Base-by-base conservation (phyloP, 73 alveolate genomes). In the Durusdinium trenchii region DNA sequence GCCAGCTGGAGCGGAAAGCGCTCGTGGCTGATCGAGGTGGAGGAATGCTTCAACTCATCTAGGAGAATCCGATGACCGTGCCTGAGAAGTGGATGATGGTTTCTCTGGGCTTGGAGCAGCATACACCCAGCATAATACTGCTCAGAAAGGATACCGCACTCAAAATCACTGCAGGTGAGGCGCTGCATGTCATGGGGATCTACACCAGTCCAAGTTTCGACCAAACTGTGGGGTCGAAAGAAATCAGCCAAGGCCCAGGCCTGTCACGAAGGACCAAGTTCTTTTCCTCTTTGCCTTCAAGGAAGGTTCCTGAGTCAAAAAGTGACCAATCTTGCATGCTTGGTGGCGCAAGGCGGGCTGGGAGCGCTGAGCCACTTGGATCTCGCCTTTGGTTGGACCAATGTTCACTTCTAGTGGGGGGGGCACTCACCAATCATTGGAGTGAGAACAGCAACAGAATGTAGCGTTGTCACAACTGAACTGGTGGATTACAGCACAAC, bases 261-360 rank as follows among this genome's bases (percentile, higher is more conserved):
- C 81, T 67, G 81, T 67, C 81, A 23, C 81, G 81, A 67, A 67
- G 81, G 81, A 67, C 42, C 16, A 67, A 67, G 81, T 67, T 67
- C 45, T 23, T 26, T 67, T 35, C 81, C n/a, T 67, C 81, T 67
- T 67, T 67, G 20, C 81, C 81, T 67, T 67, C 81, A 3, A 67
- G 81, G 35, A 67, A 67, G 42, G n/a, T 18, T 67, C 81, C 81
- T 67, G 45, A 12, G 69, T 23, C 32, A 12, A 57, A 57, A 57
- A 57, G 69, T n/a, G n/a, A n/a, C n/a, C n/a, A n/a, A n/a, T n/a
- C n/a, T n/a, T n/a, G n/a, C n/a, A n/a, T n/a, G n/a, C n/a, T n/a
- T n/a, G n/a, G n/a, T n/a, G n/a, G n/a, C n/a, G n/a, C n/a, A n/a
- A n/a, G n/a, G n/a, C n/a, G n/a, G n/a, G n/a, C n/a, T n/a, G n/a